Evolutionary conservation across 371 early-diverging fungal species (phyloP).

Genomic region (Encephalitozoon hellem): DNA sequence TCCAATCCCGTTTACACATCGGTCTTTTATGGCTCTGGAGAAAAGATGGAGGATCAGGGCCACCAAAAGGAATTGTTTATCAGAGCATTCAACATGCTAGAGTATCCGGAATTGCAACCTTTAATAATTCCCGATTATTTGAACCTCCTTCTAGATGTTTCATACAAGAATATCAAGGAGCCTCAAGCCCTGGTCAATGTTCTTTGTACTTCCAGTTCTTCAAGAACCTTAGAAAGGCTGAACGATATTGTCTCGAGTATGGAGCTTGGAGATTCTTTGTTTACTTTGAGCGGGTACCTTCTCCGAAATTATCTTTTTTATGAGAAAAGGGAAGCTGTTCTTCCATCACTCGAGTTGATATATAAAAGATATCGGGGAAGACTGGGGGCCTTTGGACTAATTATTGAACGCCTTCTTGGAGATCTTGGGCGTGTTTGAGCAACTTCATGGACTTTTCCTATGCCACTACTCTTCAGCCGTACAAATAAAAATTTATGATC

Average conservation of each 20-base stretch:
- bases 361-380: not conserved
- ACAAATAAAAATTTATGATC: not conserved
- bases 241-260: not conserved
- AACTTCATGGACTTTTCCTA: too few relatives aligned
- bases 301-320: not conserved
- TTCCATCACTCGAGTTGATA: not conserved
- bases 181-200: not conserved
- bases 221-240: slow-evolving; percentile 4
- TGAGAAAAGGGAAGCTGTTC: not conserved
- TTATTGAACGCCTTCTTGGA: not conserved
- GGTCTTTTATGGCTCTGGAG: not conserved
- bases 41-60: not conserved
- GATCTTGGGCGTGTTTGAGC: not conserved
- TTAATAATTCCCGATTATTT: not conserved
- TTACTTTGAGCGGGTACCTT: not conserved
- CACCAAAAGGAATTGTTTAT: not conserved
- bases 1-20: not conserved
- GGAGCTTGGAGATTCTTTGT: not conserved
- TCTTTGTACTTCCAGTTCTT: not conserved
- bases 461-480: not conserved
- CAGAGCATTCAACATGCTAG: slow-evolving; percentile 6
- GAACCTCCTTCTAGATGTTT: slow-evolving; percentile 3
- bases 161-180: slow-evolving; percentile 21
- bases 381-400: not conserved
- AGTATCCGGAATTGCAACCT: not conserved